phyloP scores from a whole-genome alignment of 257 asterid genomes.

The Solanum clarkiae region DNA sequence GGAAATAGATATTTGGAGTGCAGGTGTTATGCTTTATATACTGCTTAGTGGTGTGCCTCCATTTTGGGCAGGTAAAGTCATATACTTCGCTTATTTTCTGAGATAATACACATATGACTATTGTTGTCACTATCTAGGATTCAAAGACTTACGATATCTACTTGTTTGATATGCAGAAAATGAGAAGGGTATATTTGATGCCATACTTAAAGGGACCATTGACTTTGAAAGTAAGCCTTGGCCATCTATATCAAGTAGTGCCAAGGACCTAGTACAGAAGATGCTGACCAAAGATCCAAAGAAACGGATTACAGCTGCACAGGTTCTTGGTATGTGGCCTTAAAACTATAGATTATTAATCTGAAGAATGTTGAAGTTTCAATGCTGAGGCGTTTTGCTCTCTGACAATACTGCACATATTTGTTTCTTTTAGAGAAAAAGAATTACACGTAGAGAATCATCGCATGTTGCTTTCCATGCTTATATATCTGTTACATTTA shows the following conservation, averaged over 20 bases:
- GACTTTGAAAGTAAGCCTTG: conserved; percentile 67
- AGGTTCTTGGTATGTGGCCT: conserved; percentile 57
- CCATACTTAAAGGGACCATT: conserved; percentile 42
- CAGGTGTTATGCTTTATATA: conserved; percentile 78
- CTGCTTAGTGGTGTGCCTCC: conserved; percentile 87
- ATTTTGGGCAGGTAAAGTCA: conserved; percentile 65
- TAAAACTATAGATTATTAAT: not conserved
- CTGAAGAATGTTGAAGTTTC: not conserved
- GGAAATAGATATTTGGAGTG: conserved; percentile 79
- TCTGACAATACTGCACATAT: not conserved
- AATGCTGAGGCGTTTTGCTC: not conserved
- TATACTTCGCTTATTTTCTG: not conserved
- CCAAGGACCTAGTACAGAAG: conserved; percentile 64
- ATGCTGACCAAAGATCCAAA: conserved; percentile 61
- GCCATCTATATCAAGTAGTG: conserved; percentile 60
- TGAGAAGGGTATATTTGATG: conserved; percentile 65
- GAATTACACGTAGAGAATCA: not conserved
- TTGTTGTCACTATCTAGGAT: not conserved
- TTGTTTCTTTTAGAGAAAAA: not conserved
- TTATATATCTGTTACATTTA: not conserved
- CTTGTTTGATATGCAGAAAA: conserved; percentile 27
- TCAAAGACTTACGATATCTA: not conserved
- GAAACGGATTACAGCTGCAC: conserved; percentile 59
- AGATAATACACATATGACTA: not conserved
- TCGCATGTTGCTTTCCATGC: not conserved